Evolutionary conservation across 139 green algal genomes (phyloP), one percentile per base, ranked within the genome.

Genomic region (Coccomyxa sp.): DNA sequence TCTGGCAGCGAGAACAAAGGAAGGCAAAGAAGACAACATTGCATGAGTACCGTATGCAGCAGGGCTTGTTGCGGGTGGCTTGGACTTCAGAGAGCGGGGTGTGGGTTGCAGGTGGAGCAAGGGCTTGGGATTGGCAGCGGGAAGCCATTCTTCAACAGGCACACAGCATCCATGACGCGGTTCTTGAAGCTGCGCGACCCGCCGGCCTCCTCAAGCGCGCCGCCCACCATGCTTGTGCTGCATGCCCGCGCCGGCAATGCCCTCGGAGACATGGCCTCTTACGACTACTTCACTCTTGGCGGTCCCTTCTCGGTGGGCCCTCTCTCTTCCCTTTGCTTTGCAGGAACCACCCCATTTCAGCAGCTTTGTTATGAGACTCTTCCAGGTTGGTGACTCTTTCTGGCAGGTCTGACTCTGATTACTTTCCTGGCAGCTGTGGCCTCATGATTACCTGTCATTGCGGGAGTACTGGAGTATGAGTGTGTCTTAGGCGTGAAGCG

Each of bases 221-320:
- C 90, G 0, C 95, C 95, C 13, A 83, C 91, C 79, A 93, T 94
- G 23, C 80, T 95, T 13, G 93, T 98, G n/a, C 82, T 95, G 76
- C 95, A 98, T 79, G 91, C 66, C 18, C 84, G 85, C 81, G 81
- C 79, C 63, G 87, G 86, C 67, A 91, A 90, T 77, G 94, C 91
- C 84, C 86, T 99, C 12, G 96, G 97, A 21, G 95, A 99, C 87
- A 88, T 99, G 76, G 91, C 95, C 13, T 86, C 91, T 17, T 99
- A 99, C 84, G 97, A 99, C 80, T 91, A 93, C 63, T 98, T 97
- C 87, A 87, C 94, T 18, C 91, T 99, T 25, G 97, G 97, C 15
- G 97, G 97, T 13, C 97, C 97, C 28, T 95, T 97, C 91, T 95
- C 89, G 23, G 94, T 88, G 58, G 58, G 83, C 28, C 71, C 31